These are phyloP conservation scores for Salvia hispanica DNA, from an alignment of 257 asterid species.

Conservation along the genomic window DNA sequence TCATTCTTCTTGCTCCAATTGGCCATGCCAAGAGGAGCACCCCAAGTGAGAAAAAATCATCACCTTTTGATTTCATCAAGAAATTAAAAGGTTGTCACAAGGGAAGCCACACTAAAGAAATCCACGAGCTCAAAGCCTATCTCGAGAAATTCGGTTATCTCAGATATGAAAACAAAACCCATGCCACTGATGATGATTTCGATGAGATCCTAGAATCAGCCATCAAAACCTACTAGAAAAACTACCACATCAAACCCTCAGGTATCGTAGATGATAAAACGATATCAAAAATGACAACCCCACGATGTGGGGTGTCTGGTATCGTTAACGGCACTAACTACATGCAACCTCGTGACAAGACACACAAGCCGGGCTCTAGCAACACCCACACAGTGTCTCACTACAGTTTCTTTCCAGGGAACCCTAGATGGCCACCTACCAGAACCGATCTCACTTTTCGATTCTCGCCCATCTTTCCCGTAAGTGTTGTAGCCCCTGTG, in stretches of 20 bases:
- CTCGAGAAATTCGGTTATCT: too few relatives aligned
- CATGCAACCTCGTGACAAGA: conserved; percentile 20
- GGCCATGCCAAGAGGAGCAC: too few relatives aligned
- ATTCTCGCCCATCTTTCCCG: conserved; percentile 12
- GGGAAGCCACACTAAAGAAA: conserved; percentile 32
- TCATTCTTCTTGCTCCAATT: too few relatives aligned
- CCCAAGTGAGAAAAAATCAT: not conserved
- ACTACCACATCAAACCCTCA: too few relatives aligned
- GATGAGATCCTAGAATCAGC: too few relatives aligned
- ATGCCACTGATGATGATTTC: too few relatives aligned
- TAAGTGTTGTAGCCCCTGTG: conserved; percentile 7
- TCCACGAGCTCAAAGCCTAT: conserved; percentile 33
- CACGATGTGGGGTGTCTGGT: conserved; percentile 45
- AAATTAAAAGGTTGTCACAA: conserved; percentile 37
- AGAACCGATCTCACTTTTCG: conserved; percentile 32
- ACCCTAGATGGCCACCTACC: conserved; percentile 36
- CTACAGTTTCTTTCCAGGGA: conserved; percentile 27
- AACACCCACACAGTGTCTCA: conserved; percentile 29
- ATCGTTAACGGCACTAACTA: conserved; percentile 31
- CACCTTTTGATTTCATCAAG: conserved; percentile 43
- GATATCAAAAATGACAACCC: conserved; percentile 31
- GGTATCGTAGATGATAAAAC: too few relatives aligned
- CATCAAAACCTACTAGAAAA: too few relatives aligned
- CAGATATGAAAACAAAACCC: too few relatives aligned
- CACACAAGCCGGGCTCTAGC: not conserved